These are phyloP conservation scores for Helichrysum umbraculigerum DNA, from an alignment of 129 eudicot species.

Conservation along the genomic window DNA sequence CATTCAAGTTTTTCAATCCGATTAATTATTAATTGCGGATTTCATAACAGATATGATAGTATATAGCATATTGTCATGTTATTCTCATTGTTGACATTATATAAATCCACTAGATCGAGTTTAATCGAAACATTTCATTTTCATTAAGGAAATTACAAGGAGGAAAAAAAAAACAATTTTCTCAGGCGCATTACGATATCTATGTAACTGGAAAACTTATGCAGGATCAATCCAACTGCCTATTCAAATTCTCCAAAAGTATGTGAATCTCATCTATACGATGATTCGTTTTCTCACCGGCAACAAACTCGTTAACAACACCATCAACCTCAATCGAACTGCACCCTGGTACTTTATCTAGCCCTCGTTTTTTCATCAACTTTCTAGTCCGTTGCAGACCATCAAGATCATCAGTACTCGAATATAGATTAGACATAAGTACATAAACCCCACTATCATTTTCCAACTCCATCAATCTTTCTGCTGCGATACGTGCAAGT, in stretches of 20 bases:
- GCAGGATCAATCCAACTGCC: conserved; percentile 36
- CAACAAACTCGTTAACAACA: conserved; percentile 55
- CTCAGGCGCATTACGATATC: too few species aligned
- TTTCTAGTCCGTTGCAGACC: conserved; percentile 41
- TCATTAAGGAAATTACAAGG: too few species aligned
- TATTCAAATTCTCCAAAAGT: conserved; percentile 39
- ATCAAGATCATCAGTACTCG: conserved; percentile 35
- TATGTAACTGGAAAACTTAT: too few species aligned
- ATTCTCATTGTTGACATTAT: too few species aligned
- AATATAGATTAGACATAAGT: conserved; percentile 50
- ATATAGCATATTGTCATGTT: too few species aligned
- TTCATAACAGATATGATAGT: too few species aligned
- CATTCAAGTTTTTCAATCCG: too few species aligned
- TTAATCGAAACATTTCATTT: too few species aligned
- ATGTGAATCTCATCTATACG: conserved; percentile 35
- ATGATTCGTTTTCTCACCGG: conserved; percentile 48
- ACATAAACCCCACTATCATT: conserved; percentile 65
- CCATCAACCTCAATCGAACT: conserved; percentile 64
- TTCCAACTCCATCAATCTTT: conserved; percentile 49
- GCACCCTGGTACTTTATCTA: conserved; percentile 58
- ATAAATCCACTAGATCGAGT: too few species aligned
- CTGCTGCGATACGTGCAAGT: conserved; percentile 45
- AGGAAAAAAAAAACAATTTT: too few species aligned
- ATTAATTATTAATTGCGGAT: too few species aligned
- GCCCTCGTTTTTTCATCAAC: conserved; percentile 45